phyloP scores from a whole-genome alignment of 208 protist species.

The Borovskyia barvae region DNA sequence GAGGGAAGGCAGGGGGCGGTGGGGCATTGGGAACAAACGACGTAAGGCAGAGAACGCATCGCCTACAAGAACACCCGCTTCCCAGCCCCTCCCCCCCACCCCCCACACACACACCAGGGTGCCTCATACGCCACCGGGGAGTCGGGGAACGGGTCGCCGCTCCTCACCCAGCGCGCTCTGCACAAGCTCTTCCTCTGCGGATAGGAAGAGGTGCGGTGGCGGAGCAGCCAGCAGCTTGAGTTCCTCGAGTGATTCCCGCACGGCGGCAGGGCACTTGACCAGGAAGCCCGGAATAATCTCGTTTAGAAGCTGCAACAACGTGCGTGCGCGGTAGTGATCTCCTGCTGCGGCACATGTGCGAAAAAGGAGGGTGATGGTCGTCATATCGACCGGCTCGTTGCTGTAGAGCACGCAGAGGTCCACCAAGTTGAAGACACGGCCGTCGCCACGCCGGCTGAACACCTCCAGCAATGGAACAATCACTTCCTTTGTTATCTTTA shows the following conservation, averaged over 20 bases:
- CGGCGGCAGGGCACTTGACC: slow-evolving; percentile 49
- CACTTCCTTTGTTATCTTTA: slow-evolving; percentile 68
- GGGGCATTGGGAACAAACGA: too few species aligned
- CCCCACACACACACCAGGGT: too few species aligned
- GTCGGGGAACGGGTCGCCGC: slow-evolving; percentile 9
- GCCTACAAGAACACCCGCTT: too few species aligned
- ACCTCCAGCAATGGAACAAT: slow-evolving; percentile 57
- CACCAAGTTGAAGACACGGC: slow-evolving; percentile 85
- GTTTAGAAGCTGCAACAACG: slow-evolving; percentile 67
- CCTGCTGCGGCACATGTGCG: slow-evolving; percentile 69
- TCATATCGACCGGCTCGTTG: slow-evolving; percentile 67
- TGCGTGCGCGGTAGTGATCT: slow-evolving; percentile 75
- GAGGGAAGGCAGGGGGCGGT: too few species aligned
- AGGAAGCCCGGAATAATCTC: slow-evolving; percentile 83
- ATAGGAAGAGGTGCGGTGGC: slow-evolving; percentile 60
- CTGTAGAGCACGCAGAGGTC: slow-evolving; percentile 86
- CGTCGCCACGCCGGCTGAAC: slow-evolving; percentile 69
- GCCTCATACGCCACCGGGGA: slow-evolving; percentile 13
- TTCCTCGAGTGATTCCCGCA: slow-evolving; percentile 53
- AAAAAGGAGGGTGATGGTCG: slow-evolving; percentile 73
- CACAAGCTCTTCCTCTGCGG: slow-evolving; percentile 41
- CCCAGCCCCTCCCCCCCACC: too few species aligned
- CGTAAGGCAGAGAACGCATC: too few species aligned
- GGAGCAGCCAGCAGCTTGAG: slow-evolving; percentile 54
- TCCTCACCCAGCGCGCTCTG: slow-evolving; percentile 26